phyloP scores from a whole-genome alignment of 2,329 filamentous ascomycete genomes.

The Penicillium rolfsii region DNA sequence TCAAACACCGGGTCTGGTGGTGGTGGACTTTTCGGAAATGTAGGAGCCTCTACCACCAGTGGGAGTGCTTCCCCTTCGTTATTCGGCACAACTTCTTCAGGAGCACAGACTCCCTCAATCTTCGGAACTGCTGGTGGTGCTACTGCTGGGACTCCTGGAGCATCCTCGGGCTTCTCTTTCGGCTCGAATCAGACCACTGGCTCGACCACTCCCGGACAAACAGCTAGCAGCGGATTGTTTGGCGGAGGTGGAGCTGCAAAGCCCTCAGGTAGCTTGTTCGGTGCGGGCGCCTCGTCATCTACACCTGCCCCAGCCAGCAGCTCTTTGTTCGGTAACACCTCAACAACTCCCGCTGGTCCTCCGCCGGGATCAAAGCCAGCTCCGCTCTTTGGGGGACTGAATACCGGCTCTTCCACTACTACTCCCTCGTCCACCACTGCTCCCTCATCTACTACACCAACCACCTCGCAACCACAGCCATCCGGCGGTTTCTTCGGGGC shows the following conservation, averaged over 20 bases:
- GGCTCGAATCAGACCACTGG: slow-evolving; percentile 34
- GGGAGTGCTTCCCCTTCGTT: slow-evolving; percentile 39
- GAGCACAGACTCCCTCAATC: slow-evolving; percentile 27
- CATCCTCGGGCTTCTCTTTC: slow-evolving; percentile 39
- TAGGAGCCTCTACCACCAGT: slow-evolving; percentile 38
- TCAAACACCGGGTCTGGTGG: slow-evolving; percentile 31
- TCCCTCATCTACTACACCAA: slow-evolving; percentile 32
- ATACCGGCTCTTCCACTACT: slow-evolving; percentile 28
- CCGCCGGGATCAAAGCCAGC: slow-evolving; percentile 44
- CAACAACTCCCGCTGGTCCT: slow-evolving; percentile 56
- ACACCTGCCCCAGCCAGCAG: slow-evolving; percentile 44
- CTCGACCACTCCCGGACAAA: slow-evolving; percentile 40
- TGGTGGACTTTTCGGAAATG: slow-evolving; percentile 48
- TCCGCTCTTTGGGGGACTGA: slow-evolving; percentile 33
- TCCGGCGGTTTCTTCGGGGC: slow-evolving; percentile 36
- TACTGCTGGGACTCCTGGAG: slow-evolving; percentile 25
- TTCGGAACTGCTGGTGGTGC: slow-evolving; percentile 35
- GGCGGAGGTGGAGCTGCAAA: slow-evolving; percentile 17
- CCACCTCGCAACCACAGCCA: slow-evolving; percentile 36
- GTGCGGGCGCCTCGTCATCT: slow-evolving; percentile 36
- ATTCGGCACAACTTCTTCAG: slow-evolving; percentile 38
- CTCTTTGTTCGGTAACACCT: slow-evolving; percentile 45
- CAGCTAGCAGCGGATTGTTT: slow-evolving; percentile 39
- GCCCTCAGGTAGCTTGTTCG: slow-evolving; percentile 13
- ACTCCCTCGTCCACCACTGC: slow-evolving; percentile 28